Conservation (phyloP, 345 rosid genomes). For the Heritiera fomes region DNA sequence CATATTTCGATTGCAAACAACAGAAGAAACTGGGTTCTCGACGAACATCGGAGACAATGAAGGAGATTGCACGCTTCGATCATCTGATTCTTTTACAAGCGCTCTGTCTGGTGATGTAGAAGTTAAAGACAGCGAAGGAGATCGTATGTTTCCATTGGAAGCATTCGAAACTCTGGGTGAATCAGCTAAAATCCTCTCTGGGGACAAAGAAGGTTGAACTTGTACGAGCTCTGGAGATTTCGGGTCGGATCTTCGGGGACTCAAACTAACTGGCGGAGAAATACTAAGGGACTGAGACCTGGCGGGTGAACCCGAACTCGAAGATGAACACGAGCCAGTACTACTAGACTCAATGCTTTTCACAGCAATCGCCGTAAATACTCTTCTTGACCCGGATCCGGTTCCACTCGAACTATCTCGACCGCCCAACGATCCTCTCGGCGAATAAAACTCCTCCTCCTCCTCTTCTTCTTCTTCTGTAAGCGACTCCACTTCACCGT, state of each 20-base stretch:
- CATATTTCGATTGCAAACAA: neutral
- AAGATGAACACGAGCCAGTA: slow-evolving; percentile 58
- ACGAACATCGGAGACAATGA: slow-evolving; percentile 19
- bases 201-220: slow-evolving; percentile 20
- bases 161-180: slow-evolving; percentile 26
- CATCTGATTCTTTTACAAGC: slow-evolving; percentile 22
- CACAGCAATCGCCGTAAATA: slow-evolving; percentile 38
- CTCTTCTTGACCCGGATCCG: slow-evolving; percentile 75
- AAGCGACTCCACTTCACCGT: slow-evolving; percentile 45
- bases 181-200: slow-evolving; percentile 21
- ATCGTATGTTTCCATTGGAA: slow-evolving; percentile 26
- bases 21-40: slow-evolving; percentile 7
- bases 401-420: slow-evolving; percentile 53
- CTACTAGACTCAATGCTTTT: slow-evolving; percentile 53
- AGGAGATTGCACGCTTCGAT: slow-evolving; percentile 28
- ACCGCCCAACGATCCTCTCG: slow-evolving; percentile 71
- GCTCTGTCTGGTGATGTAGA: slow-evolving; percentile 39
- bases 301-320: slow-evolving; percentile 72
- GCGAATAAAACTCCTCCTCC: slow-evolving; percentile 72
- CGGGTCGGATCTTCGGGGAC: slow-evolving; percentile 56
- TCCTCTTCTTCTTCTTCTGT: slow-evolving; percentile 69
- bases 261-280: slow-evolving; percentile 75
- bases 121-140: slow-evolving; percentile 40
- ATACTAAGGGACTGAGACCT: slow-evolving; percentile 79
- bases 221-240: slow-evolving; percentile 44